These are phyloP conservation scores for Aspergillus sp. DNA, from an alignment of 2,329 filamentous ascomycete species.

Conservation along the genomic window DNA sequence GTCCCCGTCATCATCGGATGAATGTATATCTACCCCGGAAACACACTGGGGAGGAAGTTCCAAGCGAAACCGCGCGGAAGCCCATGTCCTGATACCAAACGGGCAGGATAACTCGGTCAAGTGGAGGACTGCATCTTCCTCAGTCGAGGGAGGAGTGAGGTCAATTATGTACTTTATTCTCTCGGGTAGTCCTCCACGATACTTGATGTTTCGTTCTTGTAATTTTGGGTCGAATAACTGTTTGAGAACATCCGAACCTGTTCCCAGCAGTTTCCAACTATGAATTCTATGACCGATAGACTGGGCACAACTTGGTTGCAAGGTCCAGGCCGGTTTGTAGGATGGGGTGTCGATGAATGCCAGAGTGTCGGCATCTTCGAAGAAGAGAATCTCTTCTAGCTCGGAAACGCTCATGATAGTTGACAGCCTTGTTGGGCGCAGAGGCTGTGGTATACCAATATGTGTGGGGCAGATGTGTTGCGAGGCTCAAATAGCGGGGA, in stretches of 20 bases:
- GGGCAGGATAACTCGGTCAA: constrained; percentile 61
- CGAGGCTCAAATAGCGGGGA: background rate
- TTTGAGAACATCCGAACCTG: constrained; percentile 31
- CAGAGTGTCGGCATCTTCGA: constrained; percentile 36
- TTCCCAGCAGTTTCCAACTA: constrained; percentile 31
- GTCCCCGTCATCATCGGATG: constrained; percentile 12
- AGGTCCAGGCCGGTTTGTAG: constrained; percentile 13
- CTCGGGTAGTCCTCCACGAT: constrained; percentile 30
- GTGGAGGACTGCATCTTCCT: constrained; percentile 62
- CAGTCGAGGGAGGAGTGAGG: constrained; percentile 61
- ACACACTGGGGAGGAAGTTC: constrained; percentile 45
- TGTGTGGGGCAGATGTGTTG: background rate
- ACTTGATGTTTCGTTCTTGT: constrained; percentile 30
- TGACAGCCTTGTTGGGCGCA: background rate
- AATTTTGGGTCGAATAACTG: constrained; percentile 29
- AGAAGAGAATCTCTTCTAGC: constrained; percentile 7
- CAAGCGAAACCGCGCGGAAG: constrained; percentile 40
- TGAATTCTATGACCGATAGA: constrained; percentile 34
- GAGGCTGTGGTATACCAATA: background rate
- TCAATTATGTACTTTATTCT: constrained; percentile 62
- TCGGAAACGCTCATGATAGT: background rate
- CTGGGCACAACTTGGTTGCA: constrained; percentile 14
- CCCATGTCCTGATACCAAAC: constrained; percentile 57
- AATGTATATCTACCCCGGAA: constrained; percentile 50
- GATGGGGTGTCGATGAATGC: constrained; percentile 37